Evolutionary conservation across 1,284 basidiomycete species (phyloP).

Genomic region (Rhodotorula mucilaginosa): DNA sequence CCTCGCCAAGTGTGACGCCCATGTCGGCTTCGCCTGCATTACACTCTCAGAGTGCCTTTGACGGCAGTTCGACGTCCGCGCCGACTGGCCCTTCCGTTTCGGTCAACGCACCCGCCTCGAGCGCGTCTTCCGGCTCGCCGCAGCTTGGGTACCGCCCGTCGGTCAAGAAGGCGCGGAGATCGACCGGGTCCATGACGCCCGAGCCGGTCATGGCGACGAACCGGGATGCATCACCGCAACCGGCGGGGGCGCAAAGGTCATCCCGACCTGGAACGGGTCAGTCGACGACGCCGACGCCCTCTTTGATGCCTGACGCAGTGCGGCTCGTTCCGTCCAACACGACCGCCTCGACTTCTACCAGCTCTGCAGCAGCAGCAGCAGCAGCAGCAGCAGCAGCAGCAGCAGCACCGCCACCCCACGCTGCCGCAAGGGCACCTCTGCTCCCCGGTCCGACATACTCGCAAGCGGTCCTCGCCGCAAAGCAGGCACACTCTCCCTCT

Average conservation of each 20-base stretch:
- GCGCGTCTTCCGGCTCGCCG: neutral
- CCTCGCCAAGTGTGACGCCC: conserved; percentile 6
- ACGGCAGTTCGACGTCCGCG: neutral
- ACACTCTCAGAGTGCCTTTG: neutral
- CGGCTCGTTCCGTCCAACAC: no score
- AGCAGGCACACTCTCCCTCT: neutral
- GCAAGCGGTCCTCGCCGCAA: neutral
- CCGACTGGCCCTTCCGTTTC: neutral
- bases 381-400: neutral
- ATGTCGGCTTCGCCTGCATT: neutral
- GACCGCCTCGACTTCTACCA: neutral
- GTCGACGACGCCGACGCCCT: no score
- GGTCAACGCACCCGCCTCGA: neutral
- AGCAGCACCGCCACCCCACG: neutral
- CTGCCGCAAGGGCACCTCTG: neutral
- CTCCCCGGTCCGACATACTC: neutral
- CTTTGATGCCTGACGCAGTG: no score
- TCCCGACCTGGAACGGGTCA: no score
- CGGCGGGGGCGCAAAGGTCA: neutral
- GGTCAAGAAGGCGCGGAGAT: conserved; percentile 15
- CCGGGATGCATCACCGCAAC: neutral
- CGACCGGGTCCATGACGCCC: neutral
- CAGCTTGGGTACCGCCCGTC: conserved; percentile 4
- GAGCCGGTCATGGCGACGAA: neutral
- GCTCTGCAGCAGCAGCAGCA: neutral